Evolutionary conservation across 1,284 basidiomycete species (phyloP).

Genomic region (Cerioporus squamosus): DNA sequence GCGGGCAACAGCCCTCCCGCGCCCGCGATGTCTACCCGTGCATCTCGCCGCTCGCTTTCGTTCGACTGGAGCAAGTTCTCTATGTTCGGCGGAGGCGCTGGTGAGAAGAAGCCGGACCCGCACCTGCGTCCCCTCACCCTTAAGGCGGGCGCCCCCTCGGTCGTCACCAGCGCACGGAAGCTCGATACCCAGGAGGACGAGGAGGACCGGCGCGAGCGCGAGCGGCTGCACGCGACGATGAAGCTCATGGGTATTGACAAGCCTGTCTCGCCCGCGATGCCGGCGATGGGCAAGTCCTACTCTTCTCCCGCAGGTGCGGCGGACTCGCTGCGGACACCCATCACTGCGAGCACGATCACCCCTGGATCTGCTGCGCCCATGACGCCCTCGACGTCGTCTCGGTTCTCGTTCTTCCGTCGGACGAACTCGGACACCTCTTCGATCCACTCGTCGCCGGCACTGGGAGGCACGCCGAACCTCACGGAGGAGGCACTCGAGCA

Average conservation of each 20-base stretch:
- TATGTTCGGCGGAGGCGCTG: slow-evolving; percentile 65
- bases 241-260: slow-evolving; percentile 89
- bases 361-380: slow-evolving; percentile 27
- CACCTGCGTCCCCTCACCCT: slow-evolving; percentile 75
- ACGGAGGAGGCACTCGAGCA: slow-evolving; percentile 78
- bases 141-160: slow-evolving; percentile 59
- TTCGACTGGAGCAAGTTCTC: slow-evolving; percentile 82
- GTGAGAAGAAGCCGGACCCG: slow-evolving; percentile 52
- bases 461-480: slow-evolving; percentile 47
- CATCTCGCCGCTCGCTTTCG: slow-evolving; percentile 75
- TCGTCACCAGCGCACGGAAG: slow-evolving; percentile 65
- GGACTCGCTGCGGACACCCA: slow-evolving; percentile 23
- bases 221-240: slow-evolving; percentile 86
- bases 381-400: slow-evolving; percentile 37
- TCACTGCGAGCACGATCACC: slow-evolving; percentile 38
- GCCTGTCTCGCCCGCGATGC: slow-evolving; percentile 45
- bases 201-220: slow-evolving; percentile 83
- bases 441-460: slow-evolving; percentile 46
- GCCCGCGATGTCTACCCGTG: slow-evolving; percentile 38
- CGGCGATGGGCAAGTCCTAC: slow-evolving; percentile 47
- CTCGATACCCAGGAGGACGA: slow-evolving; percentile 85
- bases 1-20: slow-evolving; percentile 29
- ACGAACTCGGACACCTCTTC: slow-evolving; percentile 52
- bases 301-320: slow-evolving; percentile 41
- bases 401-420: slow-evolving; percentile 75